Conservation (phyloP, 179 eudicot species). For the Sideroxylon spinosum region DNA sequence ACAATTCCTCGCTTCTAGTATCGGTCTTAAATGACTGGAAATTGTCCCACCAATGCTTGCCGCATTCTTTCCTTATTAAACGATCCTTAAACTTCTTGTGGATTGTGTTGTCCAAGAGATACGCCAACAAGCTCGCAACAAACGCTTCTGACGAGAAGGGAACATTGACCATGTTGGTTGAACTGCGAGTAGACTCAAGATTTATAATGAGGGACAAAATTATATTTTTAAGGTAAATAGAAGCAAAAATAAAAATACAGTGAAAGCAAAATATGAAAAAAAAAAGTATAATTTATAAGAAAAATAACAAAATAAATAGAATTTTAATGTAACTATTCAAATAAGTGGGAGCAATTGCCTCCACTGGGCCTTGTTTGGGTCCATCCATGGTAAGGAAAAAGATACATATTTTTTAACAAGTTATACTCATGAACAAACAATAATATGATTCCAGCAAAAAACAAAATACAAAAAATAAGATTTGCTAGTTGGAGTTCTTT, state of each 20-base stretch:
- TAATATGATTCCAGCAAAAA: not conserved
- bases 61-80: conserved; percentile 52
- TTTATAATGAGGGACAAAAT: no score
- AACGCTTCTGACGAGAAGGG: conserved; percentile 78
- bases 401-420: not conserved
- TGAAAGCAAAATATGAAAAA: no score
- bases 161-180: conserved; percentile 65
- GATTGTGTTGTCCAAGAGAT: conserved; percentile 66
- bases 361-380: no score
- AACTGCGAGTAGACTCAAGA: conserved; percentile 34
- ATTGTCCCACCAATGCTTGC: conserved; percentile 82
- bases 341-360: no score
- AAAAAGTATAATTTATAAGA: no score
- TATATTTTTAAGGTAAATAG: no score
- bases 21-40: conserved; percentile 54
- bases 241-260: no score
- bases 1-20: conserved; percentile 63
- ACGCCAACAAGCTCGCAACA: conserved; percentile 64
- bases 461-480: no score
- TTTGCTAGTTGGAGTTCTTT: not conserved
- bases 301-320: no score
- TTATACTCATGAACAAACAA: not conserved
- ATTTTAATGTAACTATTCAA: no score
- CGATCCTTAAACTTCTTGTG: conserved; percentile 45
- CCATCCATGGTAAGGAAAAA: not conserved